phyloP scores from a whole-genome alignment of 2,329 filamentous ascomycete species.

The Aspergillus felis region DNA sequence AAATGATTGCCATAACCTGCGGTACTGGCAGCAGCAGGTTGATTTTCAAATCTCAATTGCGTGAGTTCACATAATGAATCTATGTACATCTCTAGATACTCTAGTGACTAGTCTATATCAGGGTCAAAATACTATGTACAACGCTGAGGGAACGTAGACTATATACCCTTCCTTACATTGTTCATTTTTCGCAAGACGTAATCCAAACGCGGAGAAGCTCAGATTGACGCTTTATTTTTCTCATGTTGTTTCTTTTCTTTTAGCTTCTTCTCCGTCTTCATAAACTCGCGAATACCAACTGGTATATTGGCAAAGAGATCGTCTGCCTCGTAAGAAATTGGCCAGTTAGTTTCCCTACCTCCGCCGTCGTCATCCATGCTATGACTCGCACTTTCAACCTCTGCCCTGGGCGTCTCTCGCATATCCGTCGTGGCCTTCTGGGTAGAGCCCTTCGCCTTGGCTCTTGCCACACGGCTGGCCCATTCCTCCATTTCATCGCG shows the following conservation, averaged over 20 bases:
- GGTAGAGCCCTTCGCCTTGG: constrained; percentile 41
- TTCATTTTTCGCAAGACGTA: background rate
- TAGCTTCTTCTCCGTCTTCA: constrained; percentile 91
- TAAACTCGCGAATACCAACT: constrained; percentile 92
- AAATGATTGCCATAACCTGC: background rate
- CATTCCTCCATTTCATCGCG: constrained; percentile 91
- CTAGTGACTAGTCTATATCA: background rate
- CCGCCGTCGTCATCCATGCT: constrained; percentile 80
- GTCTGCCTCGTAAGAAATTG: constrained; percentile 40
- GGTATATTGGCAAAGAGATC: constrained; percentile 77
- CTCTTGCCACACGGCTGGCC: constrained; percentile 63
- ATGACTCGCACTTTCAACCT: constrained; percentile 47
- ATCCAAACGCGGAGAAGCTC: background rate
- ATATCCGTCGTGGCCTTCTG: constrained; percentile 27
- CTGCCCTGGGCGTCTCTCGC: constrained; percentile 31
- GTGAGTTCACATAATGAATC: background rate
- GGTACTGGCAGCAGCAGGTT: background rate
- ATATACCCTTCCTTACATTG: background rate
- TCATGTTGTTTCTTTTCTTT: constrained; percentile 67
- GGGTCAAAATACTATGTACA: background rate
- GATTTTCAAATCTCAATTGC: background rate
- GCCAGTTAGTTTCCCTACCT: constrained; percentile 68
- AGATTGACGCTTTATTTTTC: constrained; percentile 31
- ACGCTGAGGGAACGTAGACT: background rate
- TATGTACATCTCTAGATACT: background rate